Conservation (phyloP, 192 early-diverging fungal genomes). For the Pilaira anomala region DNA sequence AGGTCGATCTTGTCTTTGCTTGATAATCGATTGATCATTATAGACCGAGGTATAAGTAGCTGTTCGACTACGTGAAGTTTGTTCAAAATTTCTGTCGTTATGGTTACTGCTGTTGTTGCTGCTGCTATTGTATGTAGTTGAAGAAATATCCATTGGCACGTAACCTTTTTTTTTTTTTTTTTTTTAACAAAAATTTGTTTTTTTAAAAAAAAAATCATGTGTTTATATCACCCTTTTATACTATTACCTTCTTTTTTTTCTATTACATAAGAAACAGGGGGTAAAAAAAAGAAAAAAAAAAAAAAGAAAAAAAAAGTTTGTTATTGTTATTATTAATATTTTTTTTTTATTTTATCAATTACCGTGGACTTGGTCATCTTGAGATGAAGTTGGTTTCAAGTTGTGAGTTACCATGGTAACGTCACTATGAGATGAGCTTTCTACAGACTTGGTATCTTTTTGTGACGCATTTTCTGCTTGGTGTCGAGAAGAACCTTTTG, state of each 20-base stretch:
- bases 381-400: neutral
- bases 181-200: neutral
- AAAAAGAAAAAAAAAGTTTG: too few species aligned
- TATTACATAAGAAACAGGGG: neutral
- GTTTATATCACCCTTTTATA: neutral
- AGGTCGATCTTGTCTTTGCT: constrained; percentile 38
- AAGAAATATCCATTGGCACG: neutral
- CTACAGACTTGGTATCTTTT: neutral
- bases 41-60: constrained; percentile 19
- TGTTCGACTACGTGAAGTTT: neutral
- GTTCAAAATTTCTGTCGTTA: neutral
- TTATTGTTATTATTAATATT: neutral
- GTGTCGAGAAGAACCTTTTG: constrained; percentile 21
- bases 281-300: neutral
- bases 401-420: neutral
- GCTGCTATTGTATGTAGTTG: constrained; percentile 1
- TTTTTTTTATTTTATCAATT: neutral
- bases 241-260: neutral
- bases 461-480: neutral
- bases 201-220: neutral
- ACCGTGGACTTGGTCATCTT: neutral
- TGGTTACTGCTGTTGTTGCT: constrained; percentile 5
- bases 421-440: neutral
- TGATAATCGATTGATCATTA: constrained; percentile 33
- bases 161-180: constrained; percentile 1